Conservation (phyloP, 1,139 yeast genomes). For the Kodamaea plutei region DNA sequence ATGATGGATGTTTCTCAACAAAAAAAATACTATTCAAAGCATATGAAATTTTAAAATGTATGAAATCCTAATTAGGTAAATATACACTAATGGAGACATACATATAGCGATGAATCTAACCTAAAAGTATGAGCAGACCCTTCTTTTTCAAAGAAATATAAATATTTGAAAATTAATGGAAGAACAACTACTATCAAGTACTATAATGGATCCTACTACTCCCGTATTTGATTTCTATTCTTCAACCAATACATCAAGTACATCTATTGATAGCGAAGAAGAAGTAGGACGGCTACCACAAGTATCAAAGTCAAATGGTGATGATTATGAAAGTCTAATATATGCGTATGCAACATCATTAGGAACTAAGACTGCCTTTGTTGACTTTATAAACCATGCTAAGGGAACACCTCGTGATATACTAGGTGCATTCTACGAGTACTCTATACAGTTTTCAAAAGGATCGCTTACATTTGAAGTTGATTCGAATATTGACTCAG, state of each 20-base stretch:
- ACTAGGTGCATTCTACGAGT: constrained; percentile 4
- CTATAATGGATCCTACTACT: too few species aligned
- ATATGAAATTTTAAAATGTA: too few species aligned
- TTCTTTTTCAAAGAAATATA: too few species aligned
- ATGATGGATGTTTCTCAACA: too few species aligned
- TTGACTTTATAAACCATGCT: constrained; percentile 6
- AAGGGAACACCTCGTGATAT: constrained; percentile 5
- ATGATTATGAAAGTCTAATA: constrained; percentile 6
- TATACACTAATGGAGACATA: too few species aligned
- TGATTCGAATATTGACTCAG: background rate
- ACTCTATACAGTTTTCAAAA: constrained; percentile 1
- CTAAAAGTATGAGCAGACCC: too few species aligned
- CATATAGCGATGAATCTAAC: too few species aligned
- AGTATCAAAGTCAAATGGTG: background rate
- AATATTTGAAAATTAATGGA: too few species aligned
- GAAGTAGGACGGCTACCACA: background rate
- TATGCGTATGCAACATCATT: constrained; percentile 5
- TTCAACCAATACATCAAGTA: constrained; percentile 6
- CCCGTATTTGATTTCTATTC: too few species aligned
- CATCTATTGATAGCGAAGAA: constrained; percentile 6
- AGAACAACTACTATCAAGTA: too few species aligned
- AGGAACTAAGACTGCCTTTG: constrained; percentile 5
- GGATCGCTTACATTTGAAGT: constrained; percentile 2
- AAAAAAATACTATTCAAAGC: too few species aligned
- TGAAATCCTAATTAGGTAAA: too few species aligned